Evolutionary conservation across 768 basidiomycete species (phyloP), one percentile per base, ranked within the genome.

Genomic region (Candolleomyces aberdarensis): DNA sequence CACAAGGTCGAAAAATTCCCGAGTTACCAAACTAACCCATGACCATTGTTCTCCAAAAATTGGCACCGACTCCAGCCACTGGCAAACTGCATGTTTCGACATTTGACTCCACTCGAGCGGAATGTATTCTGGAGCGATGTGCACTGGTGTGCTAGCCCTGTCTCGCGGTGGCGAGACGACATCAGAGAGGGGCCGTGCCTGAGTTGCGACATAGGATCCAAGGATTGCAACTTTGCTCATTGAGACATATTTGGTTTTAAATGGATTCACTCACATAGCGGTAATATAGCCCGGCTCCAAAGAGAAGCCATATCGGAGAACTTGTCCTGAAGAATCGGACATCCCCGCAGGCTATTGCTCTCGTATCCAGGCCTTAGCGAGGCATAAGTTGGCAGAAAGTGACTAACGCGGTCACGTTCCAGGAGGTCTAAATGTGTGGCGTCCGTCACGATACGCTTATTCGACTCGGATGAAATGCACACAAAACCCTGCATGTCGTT

Each of bases 391-490:
- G 36, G 36, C 36, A 36, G 36, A 36, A 36, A 36, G 36, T 56
- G 54, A 56, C 54, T 56, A 56, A 56, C 54, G 54, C 54, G 26
- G 54, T 56, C 54, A 56, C 54, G 54, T 56, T 56, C 54, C 11
- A 9, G 13, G 8, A 22, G 7, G 32, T 56, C 39, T 43, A 36
- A 4, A 31, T 36, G 36, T 36, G 36, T 36, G 36, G 36, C 36
- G 36, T 36, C 36, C 36, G 11, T 36, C 36, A 36, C 36, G 11
- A 26, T 26, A 36, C 36, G 36, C 36, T 11, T 36, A 36, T 11
- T 36, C 36, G 36, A 36, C 36, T 36, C 36, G 36, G 36, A 11
- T 36, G 36, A 36, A 36, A 36, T 36, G 36, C 36, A 36, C 36
- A 36, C 36, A 36, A 36, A 8, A 11, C 36, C 36, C 36, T 36